Percentiles rank a stretch among this genome's conserved stretches.
Conservation (phyloP, 1,139 yeast genomes). For the Petasospora fabianii region DNA sequence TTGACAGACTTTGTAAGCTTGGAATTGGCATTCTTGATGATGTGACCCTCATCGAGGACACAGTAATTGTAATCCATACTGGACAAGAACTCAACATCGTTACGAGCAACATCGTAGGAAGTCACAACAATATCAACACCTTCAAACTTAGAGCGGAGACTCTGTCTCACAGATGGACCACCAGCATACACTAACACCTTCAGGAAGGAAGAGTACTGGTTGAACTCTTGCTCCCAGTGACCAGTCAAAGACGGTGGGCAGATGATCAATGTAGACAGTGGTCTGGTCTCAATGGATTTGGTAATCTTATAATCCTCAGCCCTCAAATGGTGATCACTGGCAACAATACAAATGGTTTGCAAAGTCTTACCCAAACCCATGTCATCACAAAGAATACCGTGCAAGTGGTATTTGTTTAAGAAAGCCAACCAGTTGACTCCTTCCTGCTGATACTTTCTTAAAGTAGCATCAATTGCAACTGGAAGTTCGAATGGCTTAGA, state of each 20-base stretch:
- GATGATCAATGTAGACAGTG: conserved; percentile 77
- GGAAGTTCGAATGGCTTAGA: conserved; percentile 87
- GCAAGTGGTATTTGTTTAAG: conserved; percentile 88
- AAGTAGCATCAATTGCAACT: conserved; percentile 85
- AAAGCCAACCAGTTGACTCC: conserved; percentile 99
- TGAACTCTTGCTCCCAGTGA: conserved; percentile 96
- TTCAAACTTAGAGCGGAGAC: conserved; percentile 47
- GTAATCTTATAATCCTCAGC: conserved; percentile 63
- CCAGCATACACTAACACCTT: conserved; percentile 88
- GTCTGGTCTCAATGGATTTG: conserved; percentile 62
- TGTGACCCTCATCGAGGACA: conserved; percentile 97
- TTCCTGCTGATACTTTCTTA: conserved; percentile 94
- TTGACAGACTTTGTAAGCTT: conserved; percentile 89
- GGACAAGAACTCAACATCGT: conserved; percentile 68
- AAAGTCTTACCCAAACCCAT: conserved; percentile 98
- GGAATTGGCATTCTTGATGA: conserved; percentile 86
- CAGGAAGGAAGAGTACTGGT: conserved; percentile 86
- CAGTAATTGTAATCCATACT: conserved; percentile 82
- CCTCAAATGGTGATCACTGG: conserved; percentile 91
- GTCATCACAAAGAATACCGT: conserved; percentile 97
- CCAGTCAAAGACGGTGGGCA: conserved; percentile 98
- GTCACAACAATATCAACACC: conserved; percentile 81
- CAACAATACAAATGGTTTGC: conserved; percentile 94
- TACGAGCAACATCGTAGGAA: conserved; percentile 93
- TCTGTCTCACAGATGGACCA: conserved; percentile 70